Evolutionary conservation across 2,329 filamentous ascomycete species (phyloP), one percentile per base, ranked within the genome.

Genomic region (Thielaviopsis euricoi): DNA sequence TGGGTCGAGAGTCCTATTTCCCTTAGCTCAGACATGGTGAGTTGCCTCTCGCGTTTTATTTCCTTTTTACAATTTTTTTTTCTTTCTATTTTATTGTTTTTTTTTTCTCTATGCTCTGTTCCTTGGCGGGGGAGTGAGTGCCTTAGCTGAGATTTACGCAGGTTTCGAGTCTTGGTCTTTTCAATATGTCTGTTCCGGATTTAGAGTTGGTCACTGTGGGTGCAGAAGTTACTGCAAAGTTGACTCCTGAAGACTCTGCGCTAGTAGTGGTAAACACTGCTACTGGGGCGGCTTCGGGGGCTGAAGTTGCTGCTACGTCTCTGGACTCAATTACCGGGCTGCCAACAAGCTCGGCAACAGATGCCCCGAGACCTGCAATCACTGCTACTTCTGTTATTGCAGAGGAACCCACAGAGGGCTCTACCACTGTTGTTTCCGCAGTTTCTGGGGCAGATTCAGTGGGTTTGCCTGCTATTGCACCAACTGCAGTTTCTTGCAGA

Each of bases 111-210:
- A n/a, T n/a, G n/a, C n/a, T n/a, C n/a, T n/a, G n/a, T n/a, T n/a
- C n/a, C n/a, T 48, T 21, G n/a, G 43, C 43, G 3, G n/a, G 9
- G n/a, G 21, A 9, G 43, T 48, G 21, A 9, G 43, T 48, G 21
- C 55, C 23, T 40, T 51, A 7, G 67, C 69, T n/a, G 53, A 56
- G 40, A 56, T 53, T 53, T 29, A 21, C n/a, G 40, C 63, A 81
- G 79, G 70, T 81, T 17, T 78, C 74, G 52, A 74, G 74, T 37
- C 75, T 82, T 58, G 78, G 76, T 4, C 56, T 64, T 12, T 81
- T 82, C 67, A 82, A 81, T 61, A 68, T 66, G 61, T 60, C 69
- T 17, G 61, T 77, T 2, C 74, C 77, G 60, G 15, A 29, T 40
- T 23, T 50, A 5, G 6, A 63, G 68, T 19, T 67, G 72, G 6